phyloP scores from a whole-genome alignment of 164 flowering plant species.

The Saururus chinensis region DNA sequence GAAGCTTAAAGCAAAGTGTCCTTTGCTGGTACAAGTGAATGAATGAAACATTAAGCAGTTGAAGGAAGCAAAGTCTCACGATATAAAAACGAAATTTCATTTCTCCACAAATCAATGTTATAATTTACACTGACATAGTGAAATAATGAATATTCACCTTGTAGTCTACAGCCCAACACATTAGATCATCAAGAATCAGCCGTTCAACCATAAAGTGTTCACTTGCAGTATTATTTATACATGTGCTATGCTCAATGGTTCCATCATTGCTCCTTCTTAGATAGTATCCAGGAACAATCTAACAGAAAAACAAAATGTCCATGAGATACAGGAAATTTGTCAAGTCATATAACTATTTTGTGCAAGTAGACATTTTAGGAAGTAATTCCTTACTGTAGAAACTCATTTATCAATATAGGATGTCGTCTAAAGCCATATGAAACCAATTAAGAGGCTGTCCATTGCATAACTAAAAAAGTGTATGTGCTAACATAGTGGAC shows the following conservation, averaged over 20 bases:
- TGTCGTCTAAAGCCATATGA: too few species aligned
- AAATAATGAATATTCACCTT: conserved; percentile 35
- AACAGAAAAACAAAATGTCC: conserved; percentile 6
- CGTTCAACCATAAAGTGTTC: conserved; percentile 97
- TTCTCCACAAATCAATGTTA: too few species aligned
- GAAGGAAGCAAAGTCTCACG: too few species aligned
- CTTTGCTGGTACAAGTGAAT: too few species aligned
- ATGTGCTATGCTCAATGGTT: conserved; percentile 72
- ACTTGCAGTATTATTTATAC: conserved; percentile 83
- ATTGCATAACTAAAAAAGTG: too few species aligned
- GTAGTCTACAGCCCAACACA: conserved; percentile 71
- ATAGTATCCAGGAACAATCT: conserved; percentile 99
- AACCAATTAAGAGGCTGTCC: not conserved
- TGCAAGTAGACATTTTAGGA: not conserved
- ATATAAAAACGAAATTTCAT: too few species aligned
- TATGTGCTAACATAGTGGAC: not conserved
- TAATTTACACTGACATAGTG: too few species aligned
- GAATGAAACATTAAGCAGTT: too few species aligned
- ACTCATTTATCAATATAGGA: too few species aligned
- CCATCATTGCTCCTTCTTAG: conserved; percentile 76
- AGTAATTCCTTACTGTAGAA: not conserved
- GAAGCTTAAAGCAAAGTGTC: too few species aligned
- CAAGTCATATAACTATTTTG: too few species aligned
- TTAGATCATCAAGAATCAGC: conserved; percentile 74
- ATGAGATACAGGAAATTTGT: too few species aligned